Percentiles rank a stretch among this genome's conserved stretches.
These are phyloP conservation scores for Friedmanniomyces simplex DNA, from an alignment of 495 filamentous ascomycete genomes.

Conservation along the genomic window DNA sequence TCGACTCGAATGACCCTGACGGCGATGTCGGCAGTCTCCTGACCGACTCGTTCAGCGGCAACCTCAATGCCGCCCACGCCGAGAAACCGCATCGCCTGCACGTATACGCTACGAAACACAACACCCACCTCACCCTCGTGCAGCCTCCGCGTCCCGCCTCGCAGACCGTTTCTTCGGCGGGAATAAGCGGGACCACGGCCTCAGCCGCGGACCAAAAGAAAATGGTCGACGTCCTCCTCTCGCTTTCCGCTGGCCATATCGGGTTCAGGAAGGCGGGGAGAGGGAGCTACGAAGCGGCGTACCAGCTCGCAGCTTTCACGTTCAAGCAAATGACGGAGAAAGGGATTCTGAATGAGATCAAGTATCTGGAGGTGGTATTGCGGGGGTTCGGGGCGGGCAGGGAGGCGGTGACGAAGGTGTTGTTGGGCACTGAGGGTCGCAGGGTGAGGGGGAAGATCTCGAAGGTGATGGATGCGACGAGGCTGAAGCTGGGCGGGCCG, in stretches of 20 bases:
- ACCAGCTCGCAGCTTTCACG: slow-evolving; percentile 71
- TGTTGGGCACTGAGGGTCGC: slow-evolving; percentile 76
- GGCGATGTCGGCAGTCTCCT: not conserved
- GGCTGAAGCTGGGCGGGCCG: slow-evolving; percentile 91
- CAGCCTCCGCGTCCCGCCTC: slow-evolving; percentile 51
- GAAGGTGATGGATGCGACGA: slow-evolving; percentile 70
- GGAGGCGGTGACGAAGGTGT: slow-evolving; percentile 78
- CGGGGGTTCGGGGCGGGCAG: slow-evolving; percentile 76
- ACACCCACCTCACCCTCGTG: slow-evolving; percentile 82
- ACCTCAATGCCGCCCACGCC: not conserved
- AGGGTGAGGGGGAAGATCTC: slow-evolving; percentile 56
- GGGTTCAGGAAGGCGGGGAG: slow-evolving; percentile 73
- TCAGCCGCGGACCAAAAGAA: slow-evolving; percentile 15
- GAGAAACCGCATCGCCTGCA: slow-evolving; percentile 68
- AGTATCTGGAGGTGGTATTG: slow-evolving; percentile 63
- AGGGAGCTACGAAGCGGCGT: slow-evolving; percentile 82
- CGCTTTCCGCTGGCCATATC: slow-evolving; percentile 67
- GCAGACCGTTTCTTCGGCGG: not conserved
- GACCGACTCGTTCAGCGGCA: slow-evolving; percentile 2
- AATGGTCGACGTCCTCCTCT: slow-evolving; percentile 51
- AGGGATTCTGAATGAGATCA: slow-evolving; percentile 50
- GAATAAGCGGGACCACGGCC: not conserved
- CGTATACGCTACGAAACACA: slow-evolving; percentile 79
- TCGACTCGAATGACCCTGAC: not conserved
- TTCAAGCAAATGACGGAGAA: slow-evolving; percentile 67